Base-by-base conservation (phyloP, 1,284 basidiomycete genomes). In the Xerocomus subilludens region DNA sequence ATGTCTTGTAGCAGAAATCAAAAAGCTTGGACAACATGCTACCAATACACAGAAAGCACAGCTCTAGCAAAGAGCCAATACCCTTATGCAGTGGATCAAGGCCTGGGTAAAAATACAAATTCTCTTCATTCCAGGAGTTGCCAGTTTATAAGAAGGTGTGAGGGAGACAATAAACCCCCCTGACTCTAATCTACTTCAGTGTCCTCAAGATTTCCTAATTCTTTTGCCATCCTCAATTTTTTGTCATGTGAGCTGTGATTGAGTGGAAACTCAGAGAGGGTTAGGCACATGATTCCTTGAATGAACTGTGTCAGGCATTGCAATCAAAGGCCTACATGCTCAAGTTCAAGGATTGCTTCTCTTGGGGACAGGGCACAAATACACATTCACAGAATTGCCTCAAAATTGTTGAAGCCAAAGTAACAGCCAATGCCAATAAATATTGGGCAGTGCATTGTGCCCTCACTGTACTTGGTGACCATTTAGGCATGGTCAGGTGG, bases 321-420 rank as follows among this genome's bases (percentile, higher is more conserved):
- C 59, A 49, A 2, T 49, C 42, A 2, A 25, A 33, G 6, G n/a
- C 68, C 2, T 70, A 73, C 16, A 69, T 73, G 71, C 21, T 73
- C 14, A 13, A 36, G 0, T 73, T 69, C 49, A 73, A 73, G 27
- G 63, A 73, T 3, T 45, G 72, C 8, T 70, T 70, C 30, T n/a
- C 67, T 8, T 51, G 35, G 2, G 68, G 72, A 2, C 68, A 73
- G 32, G 72, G 68, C 21, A 42, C 68, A 0, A 73, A 67, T 30
- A 73, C 58, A 2, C 64, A 45, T 23, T 58, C 64, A 3, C 32
- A 51, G 3, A 73, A 70, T 14, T 32, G 20, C 21, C 58, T 73
- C 5, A 73, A 73, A 21, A 1, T 11, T 3, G 64, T 73, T 2
- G 64, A 73, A 8, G 51, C 47, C 10, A 70, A 73, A 18, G 51